Evolutionary conservation across 1,139 yeast genomes (phyloP), one percentile per base, ranked within the genome.

Genomic region (Yamadazyma atlantica): DNA sequence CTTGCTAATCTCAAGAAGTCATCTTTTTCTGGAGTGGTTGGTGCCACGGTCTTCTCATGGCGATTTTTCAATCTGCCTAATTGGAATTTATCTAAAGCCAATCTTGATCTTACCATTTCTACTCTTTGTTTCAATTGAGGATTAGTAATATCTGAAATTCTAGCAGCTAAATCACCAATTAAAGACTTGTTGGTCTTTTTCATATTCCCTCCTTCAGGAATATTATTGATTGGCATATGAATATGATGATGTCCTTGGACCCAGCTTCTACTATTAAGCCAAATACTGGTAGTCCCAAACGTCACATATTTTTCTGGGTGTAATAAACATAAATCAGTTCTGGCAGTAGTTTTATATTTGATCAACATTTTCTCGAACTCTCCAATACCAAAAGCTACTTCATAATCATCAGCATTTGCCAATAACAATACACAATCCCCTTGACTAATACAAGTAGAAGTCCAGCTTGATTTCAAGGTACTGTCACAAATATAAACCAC

Each of bases 211-310:
- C 35, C 21, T 33, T 52, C 54, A 34, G 54, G 51, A 26, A 47
- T 26, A 13, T 35, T 48, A 1, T 57, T 54, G 13, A 69, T 55
- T 24, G 65, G 64, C 79, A 78, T 74, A 49, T 82, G 95, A 21
- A 92, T 78, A 58, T 92, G 98, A 56, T 92, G 97, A 54, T 92
- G 97, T 0, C 90, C 81, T 49, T 87, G 88, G 4, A 92, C 89
- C 97, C 97, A 92, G 2, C 81, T 73, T 46, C 98, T 68, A 44
- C 78, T 79, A 48, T 85, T 85, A 36, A 92, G 69, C 97, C 98
- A 92, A 35, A 73, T 69, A 30, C 82, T 80, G 0, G 97, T 90
- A 9, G 87, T 73, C 0, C 97, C 97, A 0, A 96, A 89, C 13
- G 75, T 75, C 2, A 92, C 97, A 46, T 69, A 79, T 49, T 85